Evolutionary conservation across 2,329 filamentous ascomycete species (phyloP).

Genomic region (Calonectria fujianensis): DNA sequence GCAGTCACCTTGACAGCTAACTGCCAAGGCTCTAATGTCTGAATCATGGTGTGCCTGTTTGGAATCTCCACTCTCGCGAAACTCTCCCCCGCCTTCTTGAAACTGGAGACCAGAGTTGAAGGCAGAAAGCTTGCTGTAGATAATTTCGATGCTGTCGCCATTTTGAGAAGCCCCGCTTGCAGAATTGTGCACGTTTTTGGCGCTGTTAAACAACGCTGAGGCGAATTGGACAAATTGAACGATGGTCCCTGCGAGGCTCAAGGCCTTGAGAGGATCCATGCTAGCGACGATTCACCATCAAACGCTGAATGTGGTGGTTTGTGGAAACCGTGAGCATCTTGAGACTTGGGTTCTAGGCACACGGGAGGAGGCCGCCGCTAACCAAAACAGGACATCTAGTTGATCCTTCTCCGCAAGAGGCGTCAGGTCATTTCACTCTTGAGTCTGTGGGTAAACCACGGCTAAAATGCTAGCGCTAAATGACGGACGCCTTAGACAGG

Average conservation of each 20-base stretch:
- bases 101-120: too few species aligned
- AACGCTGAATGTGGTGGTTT: background rate
- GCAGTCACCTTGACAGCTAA: constrained; percentile 1
- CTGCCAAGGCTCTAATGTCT: background rate
- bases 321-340: background rate
- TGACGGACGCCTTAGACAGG: background rate
- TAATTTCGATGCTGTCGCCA: background rate
- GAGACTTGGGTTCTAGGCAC: background rate
- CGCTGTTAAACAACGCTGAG: background rate
- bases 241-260: background rate
- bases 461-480: background rate
- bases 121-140: constrained; percentile 17
- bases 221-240: constrained; percentile 28
- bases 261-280: constrained; percentile 3
- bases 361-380: background rate
- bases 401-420: background rate
- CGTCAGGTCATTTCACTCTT: background rate
- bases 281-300: too few species aligned
- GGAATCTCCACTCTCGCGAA: too few species aligned
- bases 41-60: constrained; percentile 3
- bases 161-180: constrained; percentile 3
- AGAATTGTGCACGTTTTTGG: background rate
- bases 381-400: background rate
- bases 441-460: background rate
- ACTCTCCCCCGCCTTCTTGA: background rate